Percentiles rank a stretch among this genome's conserved stretches.
phyloP scores from a whole-genome alignment of 345 rosid species.

The Eucalyptus erythrocorys region DNA sequence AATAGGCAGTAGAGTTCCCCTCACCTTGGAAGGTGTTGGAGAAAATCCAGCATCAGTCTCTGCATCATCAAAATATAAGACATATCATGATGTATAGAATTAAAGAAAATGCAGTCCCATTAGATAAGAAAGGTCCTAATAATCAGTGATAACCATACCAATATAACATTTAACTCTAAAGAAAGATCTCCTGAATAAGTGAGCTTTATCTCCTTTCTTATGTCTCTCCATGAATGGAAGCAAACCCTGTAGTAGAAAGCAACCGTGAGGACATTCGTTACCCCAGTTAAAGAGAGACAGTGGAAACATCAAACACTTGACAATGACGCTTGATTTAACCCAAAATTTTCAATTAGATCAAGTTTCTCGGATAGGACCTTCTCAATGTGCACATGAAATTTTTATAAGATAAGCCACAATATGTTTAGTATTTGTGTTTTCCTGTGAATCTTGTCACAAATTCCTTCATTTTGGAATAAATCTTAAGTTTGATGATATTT shows the following conservation, averaged over 20 bases:
- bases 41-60: constrained; percentile 75
- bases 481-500: neutral
- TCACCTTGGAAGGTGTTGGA: constrained; percentile 65
- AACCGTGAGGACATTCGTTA: neutral
- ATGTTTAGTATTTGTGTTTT: neutral
- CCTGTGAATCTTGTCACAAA: neutral
- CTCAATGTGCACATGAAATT: neutral
- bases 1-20: neutral
- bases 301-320: neutral
- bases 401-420: neutral
- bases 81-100: neutral
- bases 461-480: neutral
- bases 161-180: constrained; percentile 57
- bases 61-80: constrained; percentile 5
- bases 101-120: neutral
- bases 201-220: constrained; percentile 37
- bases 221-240: constrained; percentile 64
- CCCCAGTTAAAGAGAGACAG: neutral
- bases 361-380: neutral
- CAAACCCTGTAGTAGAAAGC: constrained; percentile 14
- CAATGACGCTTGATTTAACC: neutral
- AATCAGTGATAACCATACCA: constrained; percentile 25
- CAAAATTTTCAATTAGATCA: neutral
- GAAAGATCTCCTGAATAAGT: constrained; percentile 45
- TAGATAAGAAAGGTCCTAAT: neutral